phyloP scores from a whole-genome alignment of 148 eudicot genomes.

The Euryodendron excelsum region DNA sequence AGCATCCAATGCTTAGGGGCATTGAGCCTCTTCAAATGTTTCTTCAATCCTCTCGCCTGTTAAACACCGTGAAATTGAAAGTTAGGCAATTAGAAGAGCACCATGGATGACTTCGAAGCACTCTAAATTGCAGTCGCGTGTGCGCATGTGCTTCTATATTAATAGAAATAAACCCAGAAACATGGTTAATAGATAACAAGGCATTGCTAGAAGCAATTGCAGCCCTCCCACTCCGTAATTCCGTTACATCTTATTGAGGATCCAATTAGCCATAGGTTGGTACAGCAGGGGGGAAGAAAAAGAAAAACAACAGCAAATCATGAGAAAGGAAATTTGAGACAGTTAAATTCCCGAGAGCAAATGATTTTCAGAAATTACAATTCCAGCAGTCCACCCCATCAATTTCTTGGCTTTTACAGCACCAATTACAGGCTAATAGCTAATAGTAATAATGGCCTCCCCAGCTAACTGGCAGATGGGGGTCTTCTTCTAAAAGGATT shows the following conservation, averaged over 20 bases:
- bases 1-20: slow-evolving; percentile 66
- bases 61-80: background rate
- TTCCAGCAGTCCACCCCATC: too few species aligned
- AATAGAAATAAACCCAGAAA: background rate
- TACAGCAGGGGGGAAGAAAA: too few species aligned
- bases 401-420: too few species aligned
- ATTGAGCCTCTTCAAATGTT: slow-evolving; percentile 69
- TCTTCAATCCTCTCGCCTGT: slow-evolving; percentile 64
- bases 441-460: too few species aligned
- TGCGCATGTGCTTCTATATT: background rate
- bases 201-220: background rate
- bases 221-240: background rate
- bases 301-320: background rate
- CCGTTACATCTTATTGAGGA: background rate
- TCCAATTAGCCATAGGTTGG: background rate
- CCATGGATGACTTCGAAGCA: background rate
- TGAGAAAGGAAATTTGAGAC: background rate
- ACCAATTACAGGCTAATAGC: too few species aligned
- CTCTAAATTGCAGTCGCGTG: background rate
- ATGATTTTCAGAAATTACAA: too few species aligned
- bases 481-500: too few species aligned
- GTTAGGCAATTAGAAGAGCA: background rate
- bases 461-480: too few species aligned
- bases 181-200: background rate
- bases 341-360: background rate